Base-by-base conservation (phyloP, 140 eudicot genomes). In the Erigeron philadelphicus region DNA sequence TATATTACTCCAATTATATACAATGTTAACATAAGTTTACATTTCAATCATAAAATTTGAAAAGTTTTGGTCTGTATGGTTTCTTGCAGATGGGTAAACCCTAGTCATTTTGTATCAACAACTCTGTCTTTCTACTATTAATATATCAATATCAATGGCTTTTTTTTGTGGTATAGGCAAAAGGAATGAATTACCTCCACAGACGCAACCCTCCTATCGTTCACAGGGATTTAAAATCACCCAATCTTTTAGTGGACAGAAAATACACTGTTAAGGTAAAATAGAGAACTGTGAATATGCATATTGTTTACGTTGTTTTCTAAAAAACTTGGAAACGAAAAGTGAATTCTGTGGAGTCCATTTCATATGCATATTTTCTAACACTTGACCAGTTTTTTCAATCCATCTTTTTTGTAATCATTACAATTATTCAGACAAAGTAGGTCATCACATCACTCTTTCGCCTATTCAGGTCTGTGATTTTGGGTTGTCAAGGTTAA, bases 101-200 rank as follows among this genome's bases (percentile, higher is more conserved):
- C 15, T 8, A n/a, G 61, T 35, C 59, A 44, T n/a, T 42, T 11
- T 66, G 10, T 53, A 58, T 57, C 67, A 7, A 42, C 75, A 72
- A 40, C 8, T 16, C 9, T 45, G 7, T 58, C 9, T 67, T 43
- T 35, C 13, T 1, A 35, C 52, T 52, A 40, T 69, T 41, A 54
- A 42, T 54, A 70, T 76, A 70, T 35, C 18, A 35, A 48, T 66
- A 35, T 15, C 42, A 18, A 61, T 54, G 21, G 46, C 21, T 62
- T 7, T 62, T 2, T 46, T 57, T 41, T 42, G 11, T 50, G 66
- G 10, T 73, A 4, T 73, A 92, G 98, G 98, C 96, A 63, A 92
- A 92, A 82, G 98, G 98, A 70, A 92, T 92, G 98, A 92, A 92
- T 74, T 88, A 92, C 83, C 96, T 92, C 48, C 98, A 92, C 72